phyloP scores from a whole-genome alignment of 2,329 filamentous ascomycete genomes.

The Daldinia eschscholtzii region DNA sequence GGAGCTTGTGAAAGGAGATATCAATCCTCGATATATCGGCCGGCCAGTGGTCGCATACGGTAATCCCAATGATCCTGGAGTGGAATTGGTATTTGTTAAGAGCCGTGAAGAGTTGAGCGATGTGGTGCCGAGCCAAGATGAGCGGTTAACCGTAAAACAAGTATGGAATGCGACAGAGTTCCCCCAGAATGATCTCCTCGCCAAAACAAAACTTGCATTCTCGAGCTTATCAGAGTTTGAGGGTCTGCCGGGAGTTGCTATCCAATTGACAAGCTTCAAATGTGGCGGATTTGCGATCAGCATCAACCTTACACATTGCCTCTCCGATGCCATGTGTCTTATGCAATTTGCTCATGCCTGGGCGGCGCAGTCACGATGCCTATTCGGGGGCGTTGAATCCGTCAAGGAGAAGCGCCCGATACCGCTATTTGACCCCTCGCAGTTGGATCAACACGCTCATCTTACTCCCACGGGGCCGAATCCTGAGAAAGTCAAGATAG shows the following conservation, averaged over 20 bases:
- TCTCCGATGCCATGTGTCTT: constrained; percentile 60
- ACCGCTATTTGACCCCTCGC: constrained; percentile 57
- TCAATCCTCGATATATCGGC: constrained; percentile 48
- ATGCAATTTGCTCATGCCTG: constrained; percentile 59
- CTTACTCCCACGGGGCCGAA: constrained; percentile 46
- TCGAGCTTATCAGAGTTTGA: constrained; percentile 48
- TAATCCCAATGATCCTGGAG: constrained; percentile 56
- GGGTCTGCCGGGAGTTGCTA: constrained; percentile 51
- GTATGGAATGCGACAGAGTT: constrained; percentile 54
- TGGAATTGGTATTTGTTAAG: constrained; percentile 55
- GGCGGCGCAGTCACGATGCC: constrained; percentile 51
- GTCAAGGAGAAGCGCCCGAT: not conserved
- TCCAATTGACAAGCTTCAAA: constrained; percentile 57
- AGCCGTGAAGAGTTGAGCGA: constrained; percentile 48
- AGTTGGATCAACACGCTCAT: constrained; percentile 55
- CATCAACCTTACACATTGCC: constrained; percentile 58
- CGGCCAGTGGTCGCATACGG: constrained; percentile 56
- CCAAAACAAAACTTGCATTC: constrained; percentile 53
- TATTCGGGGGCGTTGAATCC: constrained; percentile 19
- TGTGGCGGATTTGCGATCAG: constrained; percentile 59
- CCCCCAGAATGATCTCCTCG: constrained; percentile 53
- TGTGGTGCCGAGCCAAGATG: constrained; percentile 50
- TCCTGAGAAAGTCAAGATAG: constrained; percentile 47
- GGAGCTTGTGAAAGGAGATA: constrained; percentile 39
- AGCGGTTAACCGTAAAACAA: constrained; percentile 44